Conservation (phyloP, 306 rosid genomes). For the Fragaria iinumae region DNA sequence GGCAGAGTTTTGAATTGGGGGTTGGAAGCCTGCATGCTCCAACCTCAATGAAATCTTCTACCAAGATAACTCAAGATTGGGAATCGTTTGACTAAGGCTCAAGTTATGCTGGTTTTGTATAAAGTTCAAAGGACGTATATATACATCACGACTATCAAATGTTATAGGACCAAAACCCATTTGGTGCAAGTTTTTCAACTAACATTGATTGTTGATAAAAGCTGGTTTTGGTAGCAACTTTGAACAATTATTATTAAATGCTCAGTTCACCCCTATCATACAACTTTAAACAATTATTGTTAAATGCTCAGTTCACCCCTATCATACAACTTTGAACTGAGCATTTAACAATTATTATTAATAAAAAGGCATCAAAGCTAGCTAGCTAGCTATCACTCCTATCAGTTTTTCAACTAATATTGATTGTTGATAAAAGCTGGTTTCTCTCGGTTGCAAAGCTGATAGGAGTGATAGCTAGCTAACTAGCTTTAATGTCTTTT, state of each 20-base stretch:
- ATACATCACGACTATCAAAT: background rate
- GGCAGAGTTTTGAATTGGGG: conserved; percentile 63
- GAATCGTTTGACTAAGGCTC: conserved; percentile 38
- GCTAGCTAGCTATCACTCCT: too few species aligned
- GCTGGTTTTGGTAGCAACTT: too few species aligned
- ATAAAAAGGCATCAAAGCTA: too few species aligned
- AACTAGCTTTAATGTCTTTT: background rate
- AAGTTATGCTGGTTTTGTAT: background rate
- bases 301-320: too few species aligned
- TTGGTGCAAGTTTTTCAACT: background rate
- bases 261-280: too few species aligned
- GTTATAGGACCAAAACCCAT: background rate
- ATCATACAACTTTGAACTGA: too few species aligned
- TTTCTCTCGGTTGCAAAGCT: background rate
- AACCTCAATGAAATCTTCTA: conserved; percentile 24
- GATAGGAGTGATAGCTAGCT: background rate
- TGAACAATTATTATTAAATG: too few species aligned
- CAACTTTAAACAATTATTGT: too few species aligned
- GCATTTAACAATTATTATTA: too few species aligned
- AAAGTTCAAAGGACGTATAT: background rate
- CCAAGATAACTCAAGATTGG: conserved; percentile 48
- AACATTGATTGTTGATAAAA: too few species aligned
- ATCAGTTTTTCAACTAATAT: too few species aligned
- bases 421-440: too few species aligned
- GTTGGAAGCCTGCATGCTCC: conserved; percentile 37